Evolutionary conservation across 2,329 filamentous ascomycete genomes (phyloP).

Genomic region (Epichloe hybrida): DNA sequence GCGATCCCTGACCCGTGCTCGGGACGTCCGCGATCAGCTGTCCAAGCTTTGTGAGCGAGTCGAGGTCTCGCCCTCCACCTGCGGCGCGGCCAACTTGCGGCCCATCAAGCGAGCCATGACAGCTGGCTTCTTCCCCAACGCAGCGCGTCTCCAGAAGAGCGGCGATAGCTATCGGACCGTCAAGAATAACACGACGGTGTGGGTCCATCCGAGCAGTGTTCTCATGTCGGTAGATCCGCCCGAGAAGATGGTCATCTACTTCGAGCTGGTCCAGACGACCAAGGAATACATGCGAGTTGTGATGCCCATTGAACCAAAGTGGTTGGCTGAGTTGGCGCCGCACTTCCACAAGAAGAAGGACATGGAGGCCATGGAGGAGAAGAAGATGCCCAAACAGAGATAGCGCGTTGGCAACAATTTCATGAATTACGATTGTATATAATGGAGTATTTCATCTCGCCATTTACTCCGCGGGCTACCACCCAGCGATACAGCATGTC

Average conservation of each 20-base stretch:
- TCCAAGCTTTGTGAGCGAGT: conserved; percentile 86
- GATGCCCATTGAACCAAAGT: conserved; percentile 71
- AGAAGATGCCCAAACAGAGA: conserved; percentile 37
- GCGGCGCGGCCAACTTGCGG: conserved; percentile 52
- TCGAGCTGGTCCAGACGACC: conserved; percentile 65
- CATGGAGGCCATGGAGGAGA: conserved; percentile 67
- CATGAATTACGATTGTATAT: background rate
- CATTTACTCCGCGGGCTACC: background rate
- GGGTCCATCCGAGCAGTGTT: conserved; percentile 80
- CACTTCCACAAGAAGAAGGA: conserved; percentile 93
- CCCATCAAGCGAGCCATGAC: conserved; percentile 82
- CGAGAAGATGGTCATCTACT: conserved; percentile 73
- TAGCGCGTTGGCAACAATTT: conserved; percentile 5
- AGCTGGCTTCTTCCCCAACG: conserved; percentile 89
- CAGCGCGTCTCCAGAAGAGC: conserved; percentile 66
- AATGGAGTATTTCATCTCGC: background rate
- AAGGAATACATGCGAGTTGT: conserved; percentile 90
- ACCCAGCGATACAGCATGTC: too few species aligned
- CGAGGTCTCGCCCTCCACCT: conserved; percentile 60
- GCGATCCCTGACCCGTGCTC: conserved; percentile 71
- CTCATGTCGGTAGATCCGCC: conserved; percentile 66
- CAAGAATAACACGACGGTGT: conserved; percentile 79
- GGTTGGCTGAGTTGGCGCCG: conserved; percentile 80
- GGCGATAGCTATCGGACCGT: conserved; percentile 85
- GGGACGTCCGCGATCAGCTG: conserved; percentile 87